phyloP scores from a whole-genome alignment of 2,329 filamentous ascomycete genomes.

The Dothistroma pini region DNA sequence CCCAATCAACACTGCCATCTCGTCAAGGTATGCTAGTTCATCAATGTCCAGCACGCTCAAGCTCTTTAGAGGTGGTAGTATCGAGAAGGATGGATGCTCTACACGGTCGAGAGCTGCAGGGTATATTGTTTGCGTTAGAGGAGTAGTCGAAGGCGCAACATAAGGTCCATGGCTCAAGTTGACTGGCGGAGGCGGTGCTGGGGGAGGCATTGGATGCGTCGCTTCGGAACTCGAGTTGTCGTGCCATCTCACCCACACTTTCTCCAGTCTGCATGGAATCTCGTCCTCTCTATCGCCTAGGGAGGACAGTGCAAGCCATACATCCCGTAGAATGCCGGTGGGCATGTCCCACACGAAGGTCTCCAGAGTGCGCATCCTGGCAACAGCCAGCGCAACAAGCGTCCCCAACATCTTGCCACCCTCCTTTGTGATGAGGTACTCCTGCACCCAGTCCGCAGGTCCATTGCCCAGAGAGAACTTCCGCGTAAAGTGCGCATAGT shows the following conservation, averaged over 20 bases:
- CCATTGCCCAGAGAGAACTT: constrained; percentile 86
- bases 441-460: constrained; percentile 70
- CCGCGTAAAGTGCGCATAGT: constrained; percentile 73
- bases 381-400: constrained; percentile 72
- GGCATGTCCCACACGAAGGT: constrained; percentile 88
- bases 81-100: constrained; percentile 76
- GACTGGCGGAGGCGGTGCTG: constrained; percentile 33
- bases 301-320: constrained; percentile 74
- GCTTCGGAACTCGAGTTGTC: constrained; percentile 59
- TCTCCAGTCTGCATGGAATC: constrained; percentile 63
- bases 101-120: constrained; percentile 50
- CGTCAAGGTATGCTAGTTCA: constrained; percentile 76
- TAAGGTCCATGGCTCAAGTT: constrained; percentile 16
- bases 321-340: constrained; percentile 74
- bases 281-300: constrained; percentile 59
- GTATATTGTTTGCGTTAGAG: constrained; percentile 18
- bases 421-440: constrained; percentile 79
- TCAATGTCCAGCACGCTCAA: constrained; percentile 77
- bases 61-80: constrained; percentile 69
- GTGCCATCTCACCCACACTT: constrained; percentile 79
- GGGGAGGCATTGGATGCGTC: constrained; percentile 37
- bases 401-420: constrained; percentile 87
- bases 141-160: constrained; percentile 18
- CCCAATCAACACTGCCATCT: constrained; percentile 73
- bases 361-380: constrained; percentile 77